Conservation (phyloP, 306 rosid species). For the Betula pendula region DNA sequence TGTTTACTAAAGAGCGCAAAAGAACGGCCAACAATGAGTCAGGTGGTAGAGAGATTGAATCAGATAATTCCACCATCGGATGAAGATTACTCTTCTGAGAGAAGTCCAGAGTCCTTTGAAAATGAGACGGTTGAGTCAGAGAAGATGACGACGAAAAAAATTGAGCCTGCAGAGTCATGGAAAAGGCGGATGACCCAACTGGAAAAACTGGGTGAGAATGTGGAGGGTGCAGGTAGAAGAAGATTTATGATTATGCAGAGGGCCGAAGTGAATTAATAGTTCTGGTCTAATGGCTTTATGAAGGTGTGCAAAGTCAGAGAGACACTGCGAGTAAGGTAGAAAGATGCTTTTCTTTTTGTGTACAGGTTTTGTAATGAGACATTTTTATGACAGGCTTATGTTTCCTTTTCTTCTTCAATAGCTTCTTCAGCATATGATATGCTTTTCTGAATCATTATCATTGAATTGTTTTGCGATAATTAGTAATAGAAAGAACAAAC, state of each 20-base stretch:
- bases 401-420: not conserved
- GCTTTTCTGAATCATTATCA: not conserved
- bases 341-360: not conserved
- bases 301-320: no score
- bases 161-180: conserved; percentile 51
- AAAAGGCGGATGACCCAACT: conserved; percentile 76
- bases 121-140: conserved; percentile 33
- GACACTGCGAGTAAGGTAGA: not conserved
- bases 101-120: conserved; percentile 31
- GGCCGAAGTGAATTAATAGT: conserved; percentile 40
- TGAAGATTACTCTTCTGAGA: conserved; percentile 30
- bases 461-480: not conserved
- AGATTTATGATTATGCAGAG: conserved; percentile 72
- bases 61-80: conserved; percentile 50
- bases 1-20: conserved; percentile 68
- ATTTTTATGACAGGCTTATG: not conserved
- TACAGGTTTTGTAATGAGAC: not conserved
- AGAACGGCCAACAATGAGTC: conserved; percentile 71
- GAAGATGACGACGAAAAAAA: conserved; percentile 21
- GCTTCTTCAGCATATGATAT: not conserved
- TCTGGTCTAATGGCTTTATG: no score
- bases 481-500: no score
- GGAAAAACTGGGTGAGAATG: conserved; percentile 78
- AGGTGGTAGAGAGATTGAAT: conserved; percentile 62
- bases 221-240: conserved; percentile 59